Base-by-base conservation (phyloP, 805 yeast species). In the Wickerhamiella nectarea region DNA sequence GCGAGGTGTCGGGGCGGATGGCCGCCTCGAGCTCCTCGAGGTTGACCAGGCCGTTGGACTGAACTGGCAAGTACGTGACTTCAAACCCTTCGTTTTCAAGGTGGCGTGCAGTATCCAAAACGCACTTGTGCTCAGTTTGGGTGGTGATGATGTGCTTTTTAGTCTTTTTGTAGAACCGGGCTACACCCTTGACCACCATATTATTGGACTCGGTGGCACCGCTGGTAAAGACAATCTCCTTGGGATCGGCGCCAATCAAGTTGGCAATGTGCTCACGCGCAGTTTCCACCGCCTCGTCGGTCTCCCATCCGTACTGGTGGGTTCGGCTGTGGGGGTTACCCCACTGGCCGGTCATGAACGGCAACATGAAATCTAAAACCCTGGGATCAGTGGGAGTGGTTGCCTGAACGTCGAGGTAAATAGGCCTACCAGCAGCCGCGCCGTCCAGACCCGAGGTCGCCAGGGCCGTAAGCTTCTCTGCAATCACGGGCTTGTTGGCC, bases 151-250 rank as follows among this genome's bases (percentile, higher is more conserved):
- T 80, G 63, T 91, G 99, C 57, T 76, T 80, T 68, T 89, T 91
- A 34, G 89, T 80, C 57, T 80, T 82, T 47, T 75, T 74, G 68
- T 89, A 91, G 64, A 91, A 91, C 48, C 95, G 72, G 2, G 95
- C 89, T 12, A 91, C 94, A 58, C 99, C 99, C 65, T 91, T 91
- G 53, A 91, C 65, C 22, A 82, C 87, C 84, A 84, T 83, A 61
- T 93, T 91, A 67, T 91, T 91, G 37, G 91, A 77, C 63, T 91
- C 99, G 4, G 99, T 91, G 46, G 99, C 99, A 46, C 99, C 99
- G 1, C 93, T 80, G 0, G 97, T 91, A 68, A 91, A 87, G 38
- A 91, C 80, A 54, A 91, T 91, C 65, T 91, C 98, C 66, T 89
- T 89, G 44, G 97, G 83, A 60, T 91, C 95, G 26, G 98, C 98